phyloP scores from a whole-genome alignment of 176 grass and related monocot species.

The Musa troglodytarum region DNA sequence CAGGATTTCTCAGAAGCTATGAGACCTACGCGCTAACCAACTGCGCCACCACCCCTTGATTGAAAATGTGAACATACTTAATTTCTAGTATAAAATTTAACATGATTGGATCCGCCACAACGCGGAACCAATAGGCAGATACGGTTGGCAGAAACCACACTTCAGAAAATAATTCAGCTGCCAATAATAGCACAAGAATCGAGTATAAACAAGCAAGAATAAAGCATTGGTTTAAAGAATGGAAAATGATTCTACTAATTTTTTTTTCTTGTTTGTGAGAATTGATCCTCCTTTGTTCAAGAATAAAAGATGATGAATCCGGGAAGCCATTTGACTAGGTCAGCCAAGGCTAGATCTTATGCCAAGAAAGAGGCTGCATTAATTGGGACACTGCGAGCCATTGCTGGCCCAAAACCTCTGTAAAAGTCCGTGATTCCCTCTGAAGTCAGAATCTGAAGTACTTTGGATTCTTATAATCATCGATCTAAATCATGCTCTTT shows the following conservation, averaged over 20 bases:
- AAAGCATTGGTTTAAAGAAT: neutral
- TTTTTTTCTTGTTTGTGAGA: neutral
- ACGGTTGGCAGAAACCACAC: neutral
- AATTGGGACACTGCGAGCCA: constrained; percentile 66
- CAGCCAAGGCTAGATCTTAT: constrained; percentile 58
- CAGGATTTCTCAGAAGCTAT: constrained; percentile 36
- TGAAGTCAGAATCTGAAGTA: constrained; percentile 52
- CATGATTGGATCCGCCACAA: no score
- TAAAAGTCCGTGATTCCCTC: constrained; percentile 72
- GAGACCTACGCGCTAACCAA: constrained; percentile 91
- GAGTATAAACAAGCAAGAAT: neutral
- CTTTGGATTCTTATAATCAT: constrained; percentile 73
- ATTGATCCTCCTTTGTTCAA: neutral
- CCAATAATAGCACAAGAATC: neutral
- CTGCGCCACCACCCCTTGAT: constrained; percentile 66
- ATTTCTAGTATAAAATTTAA: no score
- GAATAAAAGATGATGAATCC: neutral
- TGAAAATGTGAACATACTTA: no score
- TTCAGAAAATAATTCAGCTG: neutral
- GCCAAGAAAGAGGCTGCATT: constrained; percentile 77
- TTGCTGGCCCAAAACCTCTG: constrained; percentile 75
- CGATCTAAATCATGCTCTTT: constrained; percentile 91
- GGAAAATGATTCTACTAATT: neutral
- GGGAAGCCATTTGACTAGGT: neutral
- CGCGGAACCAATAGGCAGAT: no score